Percentiles rank a stretch among this genome's conserved stretches.
Evolutionary conservation across 2,329 filamentous ascomycete genomes (phyloP).

Genomic region (Arthrocladium fulminans): DNA sequence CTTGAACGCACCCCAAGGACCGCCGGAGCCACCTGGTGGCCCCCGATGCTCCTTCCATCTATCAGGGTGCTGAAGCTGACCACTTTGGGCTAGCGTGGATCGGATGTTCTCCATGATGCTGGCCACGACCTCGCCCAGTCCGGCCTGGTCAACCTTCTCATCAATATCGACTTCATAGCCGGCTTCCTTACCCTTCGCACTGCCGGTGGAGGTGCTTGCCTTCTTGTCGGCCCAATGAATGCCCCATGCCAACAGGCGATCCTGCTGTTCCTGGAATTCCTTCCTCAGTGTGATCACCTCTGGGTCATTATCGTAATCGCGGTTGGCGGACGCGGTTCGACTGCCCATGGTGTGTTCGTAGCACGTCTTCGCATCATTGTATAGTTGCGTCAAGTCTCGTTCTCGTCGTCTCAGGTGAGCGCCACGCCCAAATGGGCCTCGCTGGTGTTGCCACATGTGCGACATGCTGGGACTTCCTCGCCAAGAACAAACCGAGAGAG

Average conservation of each 20-base stretch:
- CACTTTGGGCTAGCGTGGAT: conserved; percentile 53
- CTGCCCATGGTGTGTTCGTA: conserved; percentile 28
- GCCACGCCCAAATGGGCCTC: background rate
- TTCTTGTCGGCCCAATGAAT: conserved; percentile 57
- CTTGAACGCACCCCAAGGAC: conserved; percentile 2
- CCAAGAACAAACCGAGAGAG: background rate
- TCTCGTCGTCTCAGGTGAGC: conserved; percentile 2
- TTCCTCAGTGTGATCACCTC: conserved; percentile 50
- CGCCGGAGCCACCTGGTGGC: background rate
- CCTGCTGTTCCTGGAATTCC: conserved; percentile 55
- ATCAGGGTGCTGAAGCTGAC: conserved; percentile 42
- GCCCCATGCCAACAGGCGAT: conserved; percentile 56
- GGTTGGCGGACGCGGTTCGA: conserved; percentile 25
- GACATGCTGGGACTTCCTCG: background rate
- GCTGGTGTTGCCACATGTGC: conserved; percentile 6
- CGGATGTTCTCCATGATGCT: conserved; percentile 58
- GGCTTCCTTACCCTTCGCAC: conserved; percentile 12
- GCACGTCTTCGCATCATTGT: conserved; percentile 55
- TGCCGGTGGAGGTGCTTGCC: conserved; percentile 36
- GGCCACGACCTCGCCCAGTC: conserved; percentile 54
- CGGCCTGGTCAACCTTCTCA: conserved; percentile 52
- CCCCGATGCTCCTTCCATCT: conserved; percentile 15
- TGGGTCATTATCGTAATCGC: conserved; percentile 33
- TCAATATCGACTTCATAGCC: conserved; percentile 44
- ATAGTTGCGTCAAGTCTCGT: conserved; percentile 46